Conservation (phyloP, 2,329 filamentous ascomycete genomes). For the Clarireedia homoeocarpa region DNA sequence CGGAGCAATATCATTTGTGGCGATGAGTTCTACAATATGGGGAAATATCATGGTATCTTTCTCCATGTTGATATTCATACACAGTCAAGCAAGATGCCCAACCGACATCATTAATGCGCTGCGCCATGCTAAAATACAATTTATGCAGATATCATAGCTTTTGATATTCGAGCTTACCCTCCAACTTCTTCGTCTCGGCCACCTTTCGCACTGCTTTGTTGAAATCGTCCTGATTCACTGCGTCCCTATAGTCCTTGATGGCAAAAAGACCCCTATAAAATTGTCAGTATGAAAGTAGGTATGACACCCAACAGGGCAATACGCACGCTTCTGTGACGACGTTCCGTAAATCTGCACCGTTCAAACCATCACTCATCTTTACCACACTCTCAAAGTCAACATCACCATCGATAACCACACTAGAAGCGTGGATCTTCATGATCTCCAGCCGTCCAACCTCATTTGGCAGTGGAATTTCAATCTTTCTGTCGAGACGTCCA, state of each 20-base stretch:
- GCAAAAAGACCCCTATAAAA: slow-evolving; percentile 74
- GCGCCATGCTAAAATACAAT: slow-evolving; percentile 22
- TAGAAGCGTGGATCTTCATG: slow-evolving; percentile 89
- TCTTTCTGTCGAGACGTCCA: slow-evolving; percentile 91
- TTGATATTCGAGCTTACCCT: slow-evolving; percentile 97
- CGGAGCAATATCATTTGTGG: neutral
- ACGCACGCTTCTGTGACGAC: slow-evolving; percentile 97
- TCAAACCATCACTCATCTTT: slow-evolving; percentile 98
- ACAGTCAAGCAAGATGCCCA: slow-evolving; percentile 20
- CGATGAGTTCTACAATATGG: neutral
- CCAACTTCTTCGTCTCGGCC: slow-evolving; percentile 93
- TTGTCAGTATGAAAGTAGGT: slow-evolving; percentile 21
- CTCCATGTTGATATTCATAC: slow-evolving; percentile 25
- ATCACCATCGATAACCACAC: slow-evolving; percentile 84
- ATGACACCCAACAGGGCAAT: neutral
- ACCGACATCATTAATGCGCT: slow-evolving; percentile 16
- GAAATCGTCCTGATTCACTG: slow-evolving; percentile 97
- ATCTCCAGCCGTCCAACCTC: slow-evolving; percentile 95
- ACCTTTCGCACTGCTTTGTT: slow-evolving; percentile 99
- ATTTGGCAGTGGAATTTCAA: slow-evolving; percentile 94
- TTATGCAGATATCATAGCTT: slow-evolving; percentile 56
- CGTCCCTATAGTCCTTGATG: slow-evolving; percentile 95
- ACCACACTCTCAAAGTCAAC: slow-evolving; percentile 99
- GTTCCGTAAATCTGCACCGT: slow-evolving; percentile 94
- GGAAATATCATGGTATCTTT: neutral